A percentile compares a stretch with the other conserved stretches of the same genome.
phyloP scores from a whole-genome alignment of 2,329 filamentous ascomycete genomes.

The Epichloe uncinata region DNA sequence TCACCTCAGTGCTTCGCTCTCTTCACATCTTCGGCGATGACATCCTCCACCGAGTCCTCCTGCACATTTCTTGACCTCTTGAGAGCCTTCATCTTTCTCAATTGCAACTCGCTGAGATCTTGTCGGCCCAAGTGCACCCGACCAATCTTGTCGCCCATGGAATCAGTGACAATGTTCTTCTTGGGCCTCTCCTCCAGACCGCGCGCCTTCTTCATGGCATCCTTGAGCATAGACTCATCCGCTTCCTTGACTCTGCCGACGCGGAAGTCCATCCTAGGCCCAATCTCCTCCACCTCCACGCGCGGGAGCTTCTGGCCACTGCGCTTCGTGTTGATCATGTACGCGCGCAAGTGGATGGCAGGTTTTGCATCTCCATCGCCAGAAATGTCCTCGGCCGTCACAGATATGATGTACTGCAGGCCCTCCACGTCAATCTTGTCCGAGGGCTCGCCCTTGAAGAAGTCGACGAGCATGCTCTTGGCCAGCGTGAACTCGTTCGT shows the following conservation, averaged over 20 bases:
- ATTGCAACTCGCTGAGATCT: conserved; percentile 77
- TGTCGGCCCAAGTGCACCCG: conserved; percentile 85
- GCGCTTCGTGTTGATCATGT: conserved; percentile 74
- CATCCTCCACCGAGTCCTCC: conserved; percentile 33
- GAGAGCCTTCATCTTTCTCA: conserved; percentile 97
- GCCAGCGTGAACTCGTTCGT: conserved; percentile 69
- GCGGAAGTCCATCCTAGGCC: conserved; percentile 83
- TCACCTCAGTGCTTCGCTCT: conserved; percentile 19
- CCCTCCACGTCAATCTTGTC: conserved; percentile 89
- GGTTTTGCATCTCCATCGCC: conserved; percentile 36
- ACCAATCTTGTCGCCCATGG: conserved; percentile 92
- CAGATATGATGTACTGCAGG: conserved; percentile 76
- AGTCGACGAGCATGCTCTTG: conserved; percentile 77
- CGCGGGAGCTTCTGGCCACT: conserved; percentile 77
- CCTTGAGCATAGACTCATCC: conserved; percentile 69
- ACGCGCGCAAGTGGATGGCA: conserved; percentile 58
- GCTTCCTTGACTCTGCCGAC: conserved; percentile 70
- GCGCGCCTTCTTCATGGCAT: conserved; percentile 78
- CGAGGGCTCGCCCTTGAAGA: conserved; percentile 68
- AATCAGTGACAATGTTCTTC: conserved; percentile 91
- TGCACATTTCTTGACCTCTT: conserved; percentile 64
- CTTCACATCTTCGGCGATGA: conserved; percentile 24
- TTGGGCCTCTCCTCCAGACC: conserved; percentile 64
- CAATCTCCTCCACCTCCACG: conserved; percentile 91
- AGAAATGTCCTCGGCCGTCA: conserved; percentile 56